These are phyloP conservation scores for Alternaria arbusti DNA, from an alignment of 2,329 filamentous ascomycete genomes.

Conservation along the genomic window DNA sequence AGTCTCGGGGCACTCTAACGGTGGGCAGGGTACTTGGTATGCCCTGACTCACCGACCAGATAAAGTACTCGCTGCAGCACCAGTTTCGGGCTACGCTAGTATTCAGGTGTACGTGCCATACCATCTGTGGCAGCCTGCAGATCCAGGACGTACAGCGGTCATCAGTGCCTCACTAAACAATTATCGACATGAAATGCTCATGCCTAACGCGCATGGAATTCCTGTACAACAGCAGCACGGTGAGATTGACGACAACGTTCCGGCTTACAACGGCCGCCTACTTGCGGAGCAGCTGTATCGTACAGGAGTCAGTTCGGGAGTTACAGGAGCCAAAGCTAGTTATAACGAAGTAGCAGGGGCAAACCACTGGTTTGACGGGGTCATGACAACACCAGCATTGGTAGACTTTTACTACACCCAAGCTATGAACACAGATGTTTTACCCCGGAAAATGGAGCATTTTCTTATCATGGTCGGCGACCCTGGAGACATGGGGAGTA, in stretches of 20 bases:
- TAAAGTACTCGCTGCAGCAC: conserved; percentile 61
- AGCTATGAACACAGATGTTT: conserved; percentile 14
- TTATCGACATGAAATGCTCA: conserved; percentile 63
- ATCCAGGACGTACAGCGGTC: conserved; percentile 57
- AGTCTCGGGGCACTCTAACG: conserved; percentile 65
- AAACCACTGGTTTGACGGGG: conserved; percentile 38
- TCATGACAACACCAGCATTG: conserved; percentile 61
- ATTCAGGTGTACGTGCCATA: conserved; percentile 67
- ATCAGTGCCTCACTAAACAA: conserved; percentile 58
- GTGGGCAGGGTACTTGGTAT: conserved; percentile 66
- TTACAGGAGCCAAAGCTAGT: conserved; percentile 50
- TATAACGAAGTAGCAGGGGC: conserved; percentile 57
- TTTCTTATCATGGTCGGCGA: conserved; percentile 61
- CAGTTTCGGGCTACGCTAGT: conserved; percentile 65
- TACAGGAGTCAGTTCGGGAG: neutral
- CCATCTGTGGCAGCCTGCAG: conserved; percentile 61
- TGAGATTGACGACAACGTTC: conserved; percentile 64
- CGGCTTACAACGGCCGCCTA: conserved; percentile 62
- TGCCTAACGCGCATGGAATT: conserved; percentile 59
- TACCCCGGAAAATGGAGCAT: conserved; percentile 31
- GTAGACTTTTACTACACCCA: conserved; percentile 57
- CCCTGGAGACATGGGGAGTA: conserved; percentile 60
- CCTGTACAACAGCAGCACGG: conserved; percentile 65
- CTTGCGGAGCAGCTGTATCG: conserved; percentile 57
- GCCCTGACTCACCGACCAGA: conserved; percentile 62